Base-by-base conservation (phyloP, 257 asterid genomes). In the Nicotiana benthamiana region DNA sequence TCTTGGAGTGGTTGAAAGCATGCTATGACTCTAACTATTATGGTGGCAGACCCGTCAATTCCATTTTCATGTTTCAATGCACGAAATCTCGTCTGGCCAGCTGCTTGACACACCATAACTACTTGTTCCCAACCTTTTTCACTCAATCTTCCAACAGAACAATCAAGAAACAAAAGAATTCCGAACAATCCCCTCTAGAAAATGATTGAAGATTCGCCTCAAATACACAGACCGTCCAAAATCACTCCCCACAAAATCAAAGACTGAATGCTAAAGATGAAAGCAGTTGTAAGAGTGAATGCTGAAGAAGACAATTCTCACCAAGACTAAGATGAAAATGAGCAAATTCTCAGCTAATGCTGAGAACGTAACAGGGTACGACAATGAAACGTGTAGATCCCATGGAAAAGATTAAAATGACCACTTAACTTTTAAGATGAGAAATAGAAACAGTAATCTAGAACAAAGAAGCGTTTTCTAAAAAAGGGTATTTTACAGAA, bases 51-150 rank as follows among this genome's bases (percentile, higher is more conserved):
- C 89, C 99, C 98, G 16, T 86, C 91, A 86, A 91, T 86, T 85
- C 99, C 99, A 90, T 76, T 91, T 86, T 93, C 98, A 68, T 93
- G 97, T 90, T 93, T 95, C 93, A 89, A 87, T 84, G 92, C 94
- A 83, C 99, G 95, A 90, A 95, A 95, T 95, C 89, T 91, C 89
- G 99, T 95, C 88, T 95, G 94, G 78, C 97, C 83, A 65, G 99
- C 99, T 88, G 98, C 97, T 92, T 95, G 99, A 92, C 97, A 75
- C 83, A 95, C 99, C 99, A 95, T 95, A 92, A 94, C 98, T 94
- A 92, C 97, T 88, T 77, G 34, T 77, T 82, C 92, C 95, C 89
- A 84, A 83, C 86, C 89, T 75, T 79, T 40, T 83, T 87, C 24
- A 83, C 90, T 83, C 89, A 79, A 75, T 78, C 81, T 32, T 81